These are phyloP conservation scores for Ilyonectria mors-panacis DNA, from an alignment of 2,329 filamentous ascomycete genomes.

Conservation along the genomic window DNA sequence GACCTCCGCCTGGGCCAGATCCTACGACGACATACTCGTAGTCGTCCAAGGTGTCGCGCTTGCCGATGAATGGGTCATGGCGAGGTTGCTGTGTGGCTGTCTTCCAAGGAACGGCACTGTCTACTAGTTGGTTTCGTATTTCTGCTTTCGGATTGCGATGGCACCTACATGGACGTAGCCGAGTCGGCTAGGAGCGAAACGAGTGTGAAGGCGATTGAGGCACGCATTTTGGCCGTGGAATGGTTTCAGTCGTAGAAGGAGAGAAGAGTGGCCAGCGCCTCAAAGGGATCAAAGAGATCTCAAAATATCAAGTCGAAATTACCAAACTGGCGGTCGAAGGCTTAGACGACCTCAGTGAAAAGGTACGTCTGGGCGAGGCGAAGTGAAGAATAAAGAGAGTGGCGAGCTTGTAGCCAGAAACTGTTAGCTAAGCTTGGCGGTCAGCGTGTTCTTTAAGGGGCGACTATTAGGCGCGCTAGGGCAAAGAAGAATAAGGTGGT, in stretches of 20 bases:
- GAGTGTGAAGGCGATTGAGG: slow-evolving; percentile 28
- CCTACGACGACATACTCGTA: slow-evolving; percentile 75
- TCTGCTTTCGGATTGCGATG: not conserved
- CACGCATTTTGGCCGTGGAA: slow-evolving; percentile 32
- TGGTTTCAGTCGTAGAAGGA: not conserved
- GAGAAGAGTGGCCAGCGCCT: not conserved
- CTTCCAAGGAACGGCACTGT: slow-evolving; percentile 16
- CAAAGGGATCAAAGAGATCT: no score
- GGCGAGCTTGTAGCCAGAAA: not conserved
- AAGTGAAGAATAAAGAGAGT: not conserved
- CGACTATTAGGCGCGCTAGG: no score
- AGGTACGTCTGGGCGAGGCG: no score
- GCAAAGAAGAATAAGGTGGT: no score
- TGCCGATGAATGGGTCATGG: slow-evolving; percentile 14
- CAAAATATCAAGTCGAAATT: not conserved
- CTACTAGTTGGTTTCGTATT: not conserved
- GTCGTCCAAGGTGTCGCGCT: slow-evolving; percentile 17
- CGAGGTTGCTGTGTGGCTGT: not conserved
- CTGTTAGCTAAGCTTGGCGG: no score
- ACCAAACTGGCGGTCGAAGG: not conserved
- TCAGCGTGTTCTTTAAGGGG: no score
- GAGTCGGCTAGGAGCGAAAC: slow-evolving; percentile 34
- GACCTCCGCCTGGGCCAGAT: slow-evolving; percentile 69
- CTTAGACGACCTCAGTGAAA: not conserved
- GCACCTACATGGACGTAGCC: slow-evolving; percentile 19